Percentiles rank a stretch among this genome's conserved stretches.
Conservation (phyloP, 495 filamentous ascomycete species). For the Trichoderma erinaceum region DNA sequence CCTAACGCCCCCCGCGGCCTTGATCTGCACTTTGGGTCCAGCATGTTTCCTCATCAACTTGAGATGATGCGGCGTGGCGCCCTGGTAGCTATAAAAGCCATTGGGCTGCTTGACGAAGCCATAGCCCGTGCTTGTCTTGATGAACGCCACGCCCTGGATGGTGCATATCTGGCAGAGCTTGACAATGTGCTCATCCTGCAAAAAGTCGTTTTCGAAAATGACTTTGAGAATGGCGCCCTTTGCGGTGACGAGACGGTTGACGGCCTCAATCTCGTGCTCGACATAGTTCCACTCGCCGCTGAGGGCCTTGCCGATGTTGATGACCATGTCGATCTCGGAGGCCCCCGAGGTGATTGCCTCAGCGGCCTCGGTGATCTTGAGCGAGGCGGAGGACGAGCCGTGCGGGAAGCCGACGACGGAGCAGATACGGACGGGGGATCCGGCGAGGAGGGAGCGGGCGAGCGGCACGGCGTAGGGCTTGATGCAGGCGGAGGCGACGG, state of each 20-base stretch:
- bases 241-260: conserved; percentile 41
- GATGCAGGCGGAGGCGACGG: conserved; percentile 51
- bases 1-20: conserved; percentile 50
- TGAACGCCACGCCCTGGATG: conserved; percentile 41
- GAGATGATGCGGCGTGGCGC: conserved; percentile 43
- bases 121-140: conserved; percentile 54
- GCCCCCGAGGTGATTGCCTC: conserved; percentile 44
- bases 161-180: conserved; percentile 48
- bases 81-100: conserved; percentile 45
- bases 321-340: conserved; percentile 53
- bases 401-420: conserved; percentile 55
- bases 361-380: conserved; percentile 47
- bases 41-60: conserved; percentile 48
- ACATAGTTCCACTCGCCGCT: conserved; percentile 52
- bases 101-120: conserved; percentile 50
- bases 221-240: conserved; percentile 47
- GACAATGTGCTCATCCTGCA: conserved; percentile 39
- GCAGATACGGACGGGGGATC: conserved; percentile 45
- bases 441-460: conserved; percentile 40
- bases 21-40: conserved; percentile 43
- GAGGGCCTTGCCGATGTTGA: conserved; percentile 53
- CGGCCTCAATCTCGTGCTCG: conserved; percentile 38
- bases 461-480: conserved; percentile 50
- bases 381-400: conserved; percentile 48
- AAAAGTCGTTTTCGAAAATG: conserved; percentile 54